A percentile compares a stretch with the other conserved stretches of the same genome.
Conservation (phyloP, 1,139 yeast genomes). For the Citeromyces siamensis region DNA sequence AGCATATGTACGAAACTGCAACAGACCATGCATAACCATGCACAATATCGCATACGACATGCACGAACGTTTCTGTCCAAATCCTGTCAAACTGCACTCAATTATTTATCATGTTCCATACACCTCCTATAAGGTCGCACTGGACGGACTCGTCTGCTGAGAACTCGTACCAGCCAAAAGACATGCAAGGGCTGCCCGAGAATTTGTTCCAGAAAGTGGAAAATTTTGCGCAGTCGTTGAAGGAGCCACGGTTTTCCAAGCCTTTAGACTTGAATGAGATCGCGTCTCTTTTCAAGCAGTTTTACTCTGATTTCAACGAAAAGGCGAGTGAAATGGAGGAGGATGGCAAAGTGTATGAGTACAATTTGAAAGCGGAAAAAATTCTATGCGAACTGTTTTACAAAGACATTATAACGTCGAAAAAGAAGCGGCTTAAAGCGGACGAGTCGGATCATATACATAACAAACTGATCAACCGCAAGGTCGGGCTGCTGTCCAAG, state of each 20-base stretch:
- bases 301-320: constrained; percentile 26
- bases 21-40: too few species aligned
- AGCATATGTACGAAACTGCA: too few species aligned
- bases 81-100: too few species aligned
- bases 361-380: constrained; percentile 25
- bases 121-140: constrained; percentile 18
- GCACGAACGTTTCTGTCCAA: too few species aligned
- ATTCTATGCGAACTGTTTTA: constrained; percentile 26
- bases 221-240: constrained; percentile 32
- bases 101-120: constrained; percentile 16
- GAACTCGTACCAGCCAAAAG: constrained; percentile 11
- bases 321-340: constrained; percentile 10
- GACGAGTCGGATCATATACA: constrained; percentile 17
- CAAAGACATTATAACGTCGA: constrained; percentile 21
- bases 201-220: constrained; percentile 18
- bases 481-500: constrained; percentile 11
- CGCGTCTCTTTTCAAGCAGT: constrained; percentile 38
- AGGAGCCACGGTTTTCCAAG: constrained; percentile 39
- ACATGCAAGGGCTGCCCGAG: background rate
- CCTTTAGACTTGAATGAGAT: constrained; percentile 42
- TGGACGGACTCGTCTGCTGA: constrained; percentile 14
- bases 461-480: constrained; percentile 10
- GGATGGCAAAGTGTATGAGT: constrained; percentile 16
- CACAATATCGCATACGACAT: too few species aligned
- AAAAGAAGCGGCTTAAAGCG: constrained; percentile 14